Conservation (phyloP, 2,329 filamentous ascomycete genomes). For the Didymella lethalis region DNA sequence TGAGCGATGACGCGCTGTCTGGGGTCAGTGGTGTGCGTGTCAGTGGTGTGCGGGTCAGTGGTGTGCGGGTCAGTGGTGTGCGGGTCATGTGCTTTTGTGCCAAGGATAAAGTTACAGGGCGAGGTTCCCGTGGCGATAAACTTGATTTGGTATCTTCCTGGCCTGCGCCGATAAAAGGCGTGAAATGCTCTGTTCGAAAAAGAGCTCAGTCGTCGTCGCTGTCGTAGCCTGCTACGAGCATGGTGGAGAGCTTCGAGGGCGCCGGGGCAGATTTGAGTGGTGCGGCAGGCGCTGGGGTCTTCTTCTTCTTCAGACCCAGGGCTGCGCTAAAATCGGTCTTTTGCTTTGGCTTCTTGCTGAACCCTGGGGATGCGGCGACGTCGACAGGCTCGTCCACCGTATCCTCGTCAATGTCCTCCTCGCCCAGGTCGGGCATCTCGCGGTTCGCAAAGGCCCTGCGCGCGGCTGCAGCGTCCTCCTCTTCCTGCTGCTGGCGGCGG, state of each 20-base stretch:
- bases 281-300: constrained; percentile 26
- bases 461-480: constrained; percentile 84
- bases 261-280: constrained; percentile 24
- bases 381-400: constrained; percentile 47
- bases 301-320: constrained; percentile 76
- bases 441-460: constrained; percentile 72
- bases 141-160: neutral
- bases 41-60: no score
- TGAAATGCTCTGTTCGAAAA: neutral
- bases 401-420: constrained; percentile 59
- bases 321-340: constrained; percentile 82
- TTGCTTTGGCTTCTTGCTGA: constrained; percentile 82
- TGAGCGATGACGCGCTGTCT: neutral
- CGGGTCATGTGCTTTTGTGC: neutral
- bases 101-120: neutral
- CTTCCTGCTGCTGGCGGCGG: constrained; percentile 72
- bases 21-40: neutral
- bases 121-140: neutral
- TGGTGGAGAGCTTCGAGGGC: constrained; percentile 28
- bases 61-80: neutral
- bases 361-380: constrained; percentile 59
- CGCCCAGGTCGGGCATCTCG: constrained; percentile 56
- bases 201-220: constrained; percentile 31
- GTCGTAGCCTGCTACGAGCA: constrained; percentile 43
- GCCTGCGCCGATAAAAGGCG: neutral